Evolutionary conservation across 129 eudicot species (phyloP).

Genomic region (Erigeron canadensis): DNA sequence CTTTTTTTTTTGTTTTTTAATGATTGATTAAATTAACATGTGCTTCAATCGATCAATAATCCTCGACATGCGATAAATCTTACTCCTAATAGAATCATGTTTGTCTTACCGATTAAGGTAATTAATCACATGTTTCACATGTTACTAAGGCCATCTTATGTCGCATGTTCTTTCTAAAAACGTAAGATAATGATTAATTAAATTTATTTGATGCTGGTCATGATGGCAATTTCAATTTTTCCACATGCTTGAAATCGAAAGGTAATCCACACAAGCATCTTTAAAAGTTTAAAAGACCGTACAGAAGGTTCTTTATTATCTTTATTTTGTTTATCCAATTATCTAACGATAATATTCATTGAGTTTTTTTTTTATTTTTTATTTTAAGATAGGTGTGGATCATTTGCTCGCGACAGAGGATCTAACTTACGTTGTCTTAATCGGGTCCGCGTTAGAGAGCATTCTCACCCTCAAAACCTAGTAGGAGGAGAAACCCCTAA

Average conservation of each 20-base stretch:
- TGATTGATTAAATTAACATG: slow-evolving; percentile 26
- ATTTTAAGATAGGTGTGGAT: no score
- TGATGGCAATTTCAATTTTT: slow-evolving; percentile 16
- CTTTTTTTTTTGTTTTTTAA: no score
- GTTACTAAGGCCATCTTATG: slow-evolving; percentile 30
- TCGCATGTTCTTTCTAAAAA: slow-evolving; percentile 24
- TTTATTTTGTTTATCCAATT: neutral
- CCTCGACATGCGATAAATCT: slow-evolving; percentile 18
- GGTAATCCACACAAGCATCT: slow-evolving; percentile 17
- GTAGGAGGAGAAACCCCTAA: no score
- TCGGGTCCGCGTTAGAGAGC: no score
- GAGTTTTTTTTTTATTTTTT: no score
- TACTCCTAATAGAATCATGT: slow-evolving; percentile 22
- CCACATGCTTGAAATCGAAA: slow-evolving; percentile 24
- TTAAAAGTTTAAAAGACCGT: neutral
- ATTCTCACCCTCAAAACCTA: no score
- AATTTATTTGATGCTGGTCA: slow-evolving; percentile 26
- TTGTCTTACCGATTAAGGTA: slow-evolving; percentile 28
- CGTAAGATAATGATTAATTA: slow-evolving; percentile 26
- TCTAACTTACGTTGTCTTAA: no score
- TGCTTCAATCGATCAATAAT: slow-evolving; percentile 24
- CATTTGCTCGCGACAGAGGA: no score
- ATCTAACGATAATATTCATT: neutral
- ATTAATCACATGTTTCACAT: slow-evolving; percentile 39
- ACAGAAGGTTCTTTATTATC: neutral